Base-by-base conservation (phyloP, 345 rosid species). In the Stellera chamaejasme region DNA sequence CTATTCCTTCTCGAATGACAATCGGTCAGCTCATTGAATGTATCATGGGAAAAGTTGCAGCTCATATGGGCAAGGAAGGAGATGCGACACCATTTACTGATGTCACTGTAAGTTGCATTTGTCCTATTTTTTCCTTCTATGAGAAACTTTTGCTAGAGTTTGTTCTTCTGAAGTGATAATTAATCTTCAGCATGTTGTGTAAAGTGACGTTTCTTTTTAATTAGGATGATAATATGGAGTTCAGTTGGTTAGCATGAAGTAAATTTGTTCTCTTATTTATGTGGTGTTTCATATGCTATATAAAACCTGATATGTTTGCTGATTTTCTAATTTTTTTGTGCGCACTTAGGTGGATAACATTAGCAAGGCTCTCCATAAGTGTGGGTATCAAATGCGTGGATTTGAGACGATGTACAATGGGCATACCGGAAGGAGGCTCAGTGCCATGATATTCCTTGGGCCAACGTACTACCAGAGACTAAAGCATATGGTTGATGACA, bases 21-120 rank as follows among this genome's bases (percentile, higher is more conserved):
- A 89, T 89, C 58, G 97, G 99, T 28, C 99, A 93, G 85, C 97
- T 89, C 27, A 88, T 93, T 61, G 99, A 93, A 76, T 93, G 99
- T 69, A 84, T 93, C 64, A 93, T 86, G 99, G 97, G 99, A 52
- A 89, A 93, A 78, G 99, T 89, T 68, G 97, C 99, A 12, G 97
- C 97, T 57, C 97, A 89, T 72, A 92, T 92, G 99, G 99, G 99
- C 54, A 89, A 89, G 78, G 99, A 93, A 77, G 99, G 97, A 51
- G 99, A 93, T 59, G 99, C 96, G 0, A 93, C 99, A 64, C 99
- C 99, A 27, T 93, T 93, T 66, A 93, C 97, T 2, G 99, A 93
- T 77, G 99, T 93, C 68, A 93, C 99, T 58, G 99, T 93, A 70
- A 79, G 81, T 75, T 44, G 5, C 65, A 45, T 12, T 51, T 15